A percentile compares a stretch with the other conserved stretches of the same genome.
Evolutionary conservation across 2,329 filamentous ascomycete species (phyloP).

Genomic region (Pezicula neosporulosa): DNA sequence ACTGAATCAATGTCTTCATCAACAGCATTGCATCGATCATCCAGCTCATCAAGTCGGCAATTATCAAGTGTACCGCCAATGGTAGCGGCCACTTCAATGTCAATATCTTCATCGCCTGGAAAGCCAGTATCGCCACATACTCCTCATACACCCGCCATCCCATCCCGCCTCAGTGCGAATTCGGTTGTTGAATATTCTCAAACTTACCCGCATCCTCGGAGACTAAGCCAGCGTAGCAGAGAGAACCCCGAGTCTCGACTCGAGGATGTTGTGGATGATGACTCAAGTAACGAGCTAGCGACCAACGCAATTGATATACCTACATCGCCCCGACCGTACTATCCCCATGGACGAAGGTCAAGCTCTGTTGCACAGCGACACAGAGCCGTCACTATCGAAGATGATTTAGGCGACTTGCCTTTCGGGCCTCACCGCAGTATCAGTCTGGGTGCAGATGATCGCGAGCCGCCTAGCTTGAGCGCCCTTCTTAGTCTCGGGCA

Average conservation of each 20-base stretch:
- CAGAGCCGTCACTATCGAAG: conserved; percentile 50
- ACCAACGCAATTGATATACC: conserved; percentile 72
- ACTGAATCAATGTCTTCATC: conserved; percentile 95
- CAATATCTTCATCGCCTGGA: conserved; percentile 82
- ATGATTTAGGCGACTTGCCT: conserved; percentile 55
- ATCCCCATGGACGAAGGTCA: conserved; percentile 55
- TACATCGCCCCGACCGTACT: conserved; percentile 59
- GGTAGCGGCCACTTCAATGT: conserved; percentile 69
- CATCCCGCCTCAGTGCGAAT: conserved; percentile 88
- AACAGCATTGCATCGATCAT: conserved; percentile 77
- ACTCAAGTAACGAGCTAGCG: conserved; percentile 42
- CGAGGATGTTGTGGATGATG: conserved; percentile 22
- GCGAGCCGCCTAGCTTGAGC: conserved; percentile 63
- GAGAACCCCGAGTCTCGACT: conserved; percentile 15
- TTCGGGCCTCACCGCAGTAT: conserved; percentile 63
- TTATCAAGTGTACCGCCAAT: conserved; percentile 61
- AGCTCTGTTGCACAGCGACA: conserved; percentile 67
- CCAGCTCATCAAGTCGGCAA: conserved; percentile 65
- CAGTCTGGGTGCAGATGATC: conserved; percentile 63
- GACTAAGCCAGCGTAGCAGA: conserved; percentile 16
- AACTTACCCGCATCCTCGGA: conserved; percentile 40
- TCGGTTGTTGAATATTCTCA: conserved; percentile 69
- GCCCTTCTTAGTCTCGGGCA: conserved; percentile 50
- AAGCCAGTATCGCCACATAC: conserved; percentile 89
- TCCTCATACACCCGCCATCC: conserved; percentile 89